These are phyloP conservation scores for Cladobotryum protrusum DNA, from an alignment of 2,329 filamentous ascomycete species.

Conservation along the genomic window DNA sequence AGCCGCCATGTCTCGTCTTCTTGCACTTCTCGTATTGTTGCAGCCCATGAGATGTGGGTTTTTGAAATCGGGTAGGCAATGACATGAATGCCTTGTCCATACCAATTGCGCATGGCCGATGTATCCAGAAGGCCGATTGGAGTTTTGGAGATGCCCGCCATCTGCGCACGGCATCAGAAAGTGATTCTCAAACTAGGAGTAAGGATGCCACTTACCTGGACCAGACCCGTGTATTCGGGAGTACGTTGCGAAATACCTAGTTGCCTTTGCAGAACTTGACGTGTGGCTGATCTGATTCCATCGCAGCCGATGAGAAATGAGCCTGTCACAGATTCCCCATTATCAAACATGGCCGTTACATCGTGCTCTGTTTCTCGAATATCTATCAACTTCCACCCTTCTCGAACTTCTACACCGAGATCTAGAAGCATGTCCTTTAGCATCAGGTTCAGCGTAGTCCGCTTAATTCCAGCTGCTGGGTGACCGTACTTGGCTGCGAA, in stretches of 20 bases:
- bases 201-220: too few relatives aligned
- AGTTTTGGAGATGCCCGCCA: constrained; percentile 14
- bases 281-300: constrained; percentile 14
- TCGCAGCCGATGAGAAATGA: constrained; percentile 18
- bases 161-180: constrained; percentile 7
- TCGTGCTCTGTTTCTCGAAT: constrained; percentile 13
- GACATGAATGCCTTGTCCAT: constrained; percentile 16
- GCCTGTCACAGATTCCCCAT: constrained; percentile 11
- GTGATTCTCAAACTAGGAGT: too few relatives aligned
- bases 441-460: constrained; percentile 15
- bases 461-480: constrained; percentile 14
- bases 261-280: constrained; percentile 9
- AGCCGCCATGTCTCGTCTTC: constrained; percentile 17
- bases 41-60: constrained; percentile 16
- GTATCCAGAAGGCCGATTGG: constrained; percentile 9
- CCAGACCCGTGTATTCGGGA: too few relatives aligned
- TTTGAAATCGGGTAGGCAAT: constrained; percentile 16
- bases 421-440: constrained; percentile 11
- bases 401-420: constrained; percentile 13
- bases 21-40: constrained; percentile 14
- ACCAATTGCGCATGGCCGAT: constrained; percentile 17
- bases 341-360: constrained; percentile 16
- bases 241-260: too few relatives aligned
- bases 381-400: constrained; percentile 17
- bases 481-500: constrained; percentile 16